A percentile compares a stretch with the other conserved stretches of the same genome.
Conservation (phyloP, 2,329 filamentous ascomycete species). For the Alternaria ethzedia region DNA sequence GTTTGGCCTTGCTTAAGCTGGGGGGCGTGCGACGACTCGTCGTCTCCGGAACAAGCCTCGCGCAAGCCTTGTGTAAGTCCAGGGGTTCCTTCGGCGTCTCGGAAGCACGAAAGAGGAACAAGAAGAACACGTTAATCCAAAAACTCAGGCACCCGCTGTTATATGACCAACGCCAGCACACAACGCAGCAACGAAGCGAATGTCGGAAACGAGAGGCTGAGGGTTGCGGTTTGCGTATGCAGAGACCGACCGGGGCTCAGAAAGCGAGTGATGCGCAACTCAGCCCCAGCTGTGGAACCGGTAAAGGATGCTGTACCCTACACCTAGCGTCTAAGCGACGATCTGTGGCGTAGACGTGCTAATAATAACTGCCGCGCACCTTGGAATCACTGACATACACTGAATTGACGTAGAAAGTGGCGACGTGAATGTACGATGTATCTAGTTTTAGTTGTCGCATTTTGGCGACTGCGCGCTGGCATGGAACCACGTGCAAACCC, state of each 20-base stretch:
- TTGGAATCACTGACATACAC: neutral
- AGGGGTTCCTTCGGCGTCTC: slow-evolving; percentile 1
- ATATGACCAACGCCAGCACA: neutral
- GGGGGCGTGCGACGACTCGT: neutral
- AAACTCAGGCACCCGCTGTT: neutral
- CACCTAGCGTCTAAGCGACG: neutral
- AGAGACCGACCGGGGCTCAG: slow-evolving; percentile 1
- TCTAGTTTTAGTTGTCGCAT: too few species aligned
- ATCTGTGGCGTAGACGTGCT: slow-evolving; percentile 16
- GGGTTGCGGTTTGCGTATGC: slow-evolving; percentile 13
- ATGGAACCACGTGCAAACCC: neutral
- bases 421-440: neutral
- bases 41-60: neutral
- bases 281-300: slow-evolving; percentile 6
- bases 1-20: slow-evolving; percentile 2
- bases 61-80: neutral
- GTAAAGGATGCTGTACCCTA: neutral
- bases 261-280: slow-evolving; percentile 12
- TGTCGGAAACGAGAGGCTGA: slow-evolving; percentile 14
- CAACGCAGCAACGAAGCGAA: slow-evolving; percentile 5
- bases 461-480: neutral
- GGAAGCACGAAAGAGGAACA: neutral
- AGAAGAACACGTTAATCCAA: neutral
- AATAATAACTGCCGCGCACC: slow-evolving; percentile 4
- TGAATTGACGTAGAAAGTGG: neutral